phyloP scores from a whole-genome alignment of 495 filamentous ascomycete species.

The Tetracladium marchalianum region DNA sequence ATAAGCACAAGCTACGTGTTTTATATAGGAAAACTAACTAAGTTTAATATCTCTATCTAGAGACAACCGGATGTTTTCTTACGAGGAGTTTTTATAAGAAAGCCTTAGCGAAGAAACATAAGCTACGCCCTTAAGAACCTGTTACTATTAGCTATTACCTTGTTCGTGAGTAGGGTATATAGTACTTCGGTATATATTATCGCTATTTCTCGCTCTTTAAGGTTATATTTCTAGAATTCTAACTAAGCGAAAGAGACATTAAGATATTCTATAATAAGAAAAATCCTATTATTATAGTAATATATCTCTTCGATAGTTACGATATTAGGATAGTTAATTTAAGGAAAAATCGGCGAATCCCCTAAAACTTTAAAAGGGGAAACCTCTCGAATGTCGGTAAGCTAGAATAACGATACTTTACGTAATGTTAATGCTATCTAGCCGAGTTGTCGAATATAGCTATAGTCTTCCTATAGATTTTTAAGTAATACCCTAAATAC shows the following conservation, averaged over 20 bases:
- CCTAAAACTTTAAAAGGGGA: background rate
- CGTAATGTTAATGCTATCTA: background rate
- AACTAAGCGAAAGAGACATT: conserved; percentile 1
- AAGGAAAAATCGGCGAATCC: background rate
- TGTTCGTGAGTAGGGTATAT: background rate
- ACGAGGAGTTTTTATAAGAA: background rate
- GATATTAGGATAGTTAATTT: conserved; percentile 9
- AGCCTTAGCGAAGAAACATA: background rate
- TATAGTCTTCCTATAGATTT: conserved; percentile 1
- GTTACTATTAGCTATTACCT: background rate
- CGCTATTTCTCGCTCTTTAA: conserved; percentile 10
- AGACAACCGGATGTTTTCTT: background rate
- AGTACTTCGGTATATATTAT: conserved; percentile 5
- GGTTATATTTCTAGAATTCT: background rate
- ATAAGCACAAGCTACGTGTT: background rate
- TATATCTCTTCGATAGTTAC: conserved; percentile 5
- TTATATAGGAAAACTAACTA: background rate
- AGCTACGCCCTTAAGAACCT: background rate
- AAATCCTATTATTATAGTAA: conserved; percentile 1
- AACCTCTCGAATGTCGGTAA: background rate
- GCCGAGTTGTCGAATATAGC: background rate
- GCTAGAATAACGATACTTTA: background rate
- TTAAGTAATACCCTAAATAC: background rate
- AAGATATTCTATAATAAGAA: conserved; percentile 5
- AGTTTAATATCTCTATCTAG: conserved; percentile 6